Conservation (phyloP, 441 rosid genomes). For the Gossypium gossypioides region DNA sequence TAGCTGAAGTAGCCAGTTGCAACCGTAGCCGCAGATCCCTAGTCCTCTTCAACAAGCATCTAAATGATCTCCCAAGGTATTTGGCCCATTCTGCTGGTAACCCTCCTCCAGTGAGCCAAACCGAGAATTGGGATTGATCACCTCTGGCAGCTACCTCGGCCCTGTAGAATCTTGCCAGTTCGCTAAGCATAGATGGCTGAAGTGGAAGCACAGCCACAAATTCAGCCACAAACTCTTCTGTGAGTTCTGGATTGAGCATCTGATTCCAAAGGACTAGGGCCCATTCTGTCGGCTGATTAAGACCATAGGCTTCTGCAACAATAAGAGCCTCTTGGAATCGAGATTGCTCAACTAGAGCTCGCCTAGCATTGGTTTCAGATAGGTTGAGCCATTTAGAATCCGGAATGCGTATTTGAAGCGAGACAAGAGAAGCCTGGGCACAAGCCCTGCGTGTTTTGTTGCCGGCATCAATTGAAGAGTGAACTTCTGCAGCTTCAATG, state of each 20-base stretch:
- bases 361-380: conserved; percentile 85
- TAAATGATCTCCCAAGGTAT: conserved; percentile 75
- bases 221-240: conserved; percentile 85
- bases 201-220: conserved; percentile 92
- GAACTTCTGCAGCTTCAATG: conserved; percentile 95
- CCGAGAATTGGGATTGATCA: conserved; percentile 90
- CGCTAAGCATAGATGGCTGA: conserved; percentile 79
- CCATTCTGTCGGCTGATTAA: conserved; percentile 96
- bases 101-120: conserved; percentile 92
- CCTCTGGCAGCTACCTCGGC: conserved; percentile 88
- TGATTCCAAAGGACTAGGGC: conserved; percentile 89
- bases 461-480: conserved; percentile 88
- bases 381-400: conserved; percentile 80
- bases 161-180: conserved; percentile 77
- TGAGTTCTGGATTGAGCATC: conserved; percentile 87
- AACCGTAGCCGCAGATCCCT: conserved; percentile 63
- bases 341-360: conserved; percentile 79
- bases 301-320: conserved; percentile 94
- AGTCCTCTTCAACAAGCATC: conserved; percentile 83
- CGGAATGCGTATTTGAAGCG: conserved; percentile 96
- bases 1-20: conserved; percentile 73
- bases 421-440: conserved; percentile 87
- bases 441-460: conserved; percentile 80
- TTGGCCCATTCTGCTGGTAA: conserved; percentile 96
- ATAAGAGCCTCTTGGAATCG: conserved; percentile 90